Conservation (phyloP, 139 green algal genomes). For the Tetratostichococcus sp. region DNA sequence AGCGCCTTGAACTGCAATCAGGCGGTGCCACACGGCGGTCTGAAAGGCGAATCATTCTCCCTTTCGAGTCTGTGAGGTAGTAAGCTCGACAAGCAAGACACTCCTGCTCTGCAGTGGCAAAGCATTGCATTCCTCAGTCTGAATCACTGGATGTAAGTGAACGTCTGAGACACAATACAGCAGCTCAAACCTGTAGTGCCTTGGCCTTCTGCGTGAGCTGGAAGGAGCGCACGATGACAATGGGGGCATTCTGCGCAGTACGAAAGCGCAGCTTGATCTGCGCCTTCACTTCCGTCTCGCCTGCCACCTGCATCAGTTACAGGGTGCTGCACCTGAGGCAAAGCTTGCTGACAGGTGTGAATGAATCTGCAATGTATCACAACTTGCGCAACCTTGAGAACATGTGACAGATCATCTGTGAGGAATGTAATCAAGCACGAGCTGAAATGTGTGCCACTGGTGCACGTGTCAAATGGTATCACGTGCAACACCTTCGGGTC, state of each 20-base stretch:
- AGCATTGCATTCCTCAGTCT: too few relatives aligned
- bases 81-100: too few relatives aligned
- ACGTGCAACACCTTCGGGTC: constrained; percentile 71
- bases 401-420: too few relatives aligned
- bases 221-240: constrained; percentile 84
- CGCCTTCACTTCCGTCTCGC: constrained; percentile 90
- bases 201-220: constrained; percentile 44
- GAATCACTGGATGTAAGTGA: too few relatives aligned
- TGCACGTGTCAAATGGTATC: not conserved
- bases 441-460: too few relatives aligned
- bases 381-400: too few relatives aligned
- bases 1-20: constrained; percentile 78
- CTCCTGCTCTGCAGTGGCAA: too few relatives aligned
- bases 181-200: not conserved
- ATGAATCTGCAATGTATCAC: too few relatives aligned
- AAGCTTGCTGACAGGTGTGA: too few relatives aligned
- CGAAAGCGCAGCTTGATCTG: constrained; percentile 94
- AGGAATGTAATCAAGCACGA: too few relatives aligned
- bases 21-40: not conserved
- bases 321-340: too few relatives aligned
- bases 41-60: not conserved
- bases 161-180: too few relatives aligned
- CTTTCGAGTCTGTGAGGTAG: not conserved
- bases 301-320: constrained; percentile 74
- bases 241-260: constrained; percentile 48